phyloP scores from a whole-genome alignment of 2,329 filamentous ascomycete species.

The Bretziella fagacearum region DNA sequence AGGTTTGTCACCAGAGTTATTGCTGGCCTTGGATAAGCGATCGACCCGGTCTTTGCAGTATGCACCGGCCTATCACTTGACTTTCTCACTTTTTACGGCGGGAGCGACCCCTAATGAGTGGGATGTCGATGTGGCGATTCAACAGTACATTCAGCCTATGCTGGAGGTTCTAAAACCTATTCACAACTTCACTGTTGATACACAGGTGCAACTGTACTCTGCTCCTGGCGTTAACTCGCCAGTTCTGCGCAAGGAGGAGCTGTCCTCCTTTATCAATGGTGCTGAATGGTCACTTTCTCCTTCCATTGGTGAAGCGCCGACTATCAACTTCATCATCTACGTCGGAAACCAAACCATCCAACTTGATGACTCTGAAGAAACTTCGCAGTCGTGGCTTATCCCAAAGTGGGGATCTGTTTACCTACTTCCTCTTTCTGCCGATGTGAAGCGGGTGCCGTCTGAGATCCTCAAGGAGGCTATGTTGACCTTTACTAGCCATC shows the following conservation, averaged over 20 bases:
- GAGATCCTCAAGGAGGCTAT: conserved; percentile 61
- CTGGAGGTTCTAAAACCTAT: conserved; percentile 64
- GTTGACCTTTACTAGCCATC: conserved; percentile 77
- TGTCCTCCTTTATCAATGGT: conserved; percentile 91
- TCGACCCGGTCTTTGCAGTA: conserved; percentile 80
- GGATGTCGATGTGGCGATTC: conserved; percentile 72
- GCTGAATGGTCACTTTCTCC: conserved; percentile 94
- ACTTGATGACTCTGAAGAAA: conserved; percentile 22
- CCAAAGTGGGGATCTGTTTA: conserved; percentile 81
- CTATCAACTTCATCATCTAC: conserved; percentile 90
- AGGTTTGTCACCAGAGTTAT: conserved; percentile 32
- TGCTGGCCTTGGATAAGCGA: conserved; percentile 46
- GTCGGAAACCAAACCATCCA: conserved; percentile 61
- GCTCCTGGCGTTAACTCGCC: conserved; percentile 43
- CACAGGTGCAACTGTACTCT: conserved; percentile 92
- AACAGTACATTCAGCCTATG: conserved; percentile 66
- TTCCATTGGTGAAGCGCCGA: conserved; percentile 82
- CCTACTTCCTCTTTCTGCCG: conserved; percentile 31
- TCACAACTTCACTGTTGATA: conserved; percentile 91
- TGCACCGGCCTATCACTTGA: conserved; percentile 83
- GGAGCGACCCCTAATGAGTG: conserved; percentile 65
- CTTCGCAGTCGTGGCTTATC: conserved; percentile 63
- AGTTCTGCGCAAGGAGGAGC: conserved; percentile 63
- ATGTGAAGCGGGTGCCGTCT: conserved; percentile 37
- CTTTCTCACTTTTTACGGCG: conserved; percentile 85